Conservation (phyloP, 352 stramenopile species). For the Phytophthora aleatoria region DNA sequence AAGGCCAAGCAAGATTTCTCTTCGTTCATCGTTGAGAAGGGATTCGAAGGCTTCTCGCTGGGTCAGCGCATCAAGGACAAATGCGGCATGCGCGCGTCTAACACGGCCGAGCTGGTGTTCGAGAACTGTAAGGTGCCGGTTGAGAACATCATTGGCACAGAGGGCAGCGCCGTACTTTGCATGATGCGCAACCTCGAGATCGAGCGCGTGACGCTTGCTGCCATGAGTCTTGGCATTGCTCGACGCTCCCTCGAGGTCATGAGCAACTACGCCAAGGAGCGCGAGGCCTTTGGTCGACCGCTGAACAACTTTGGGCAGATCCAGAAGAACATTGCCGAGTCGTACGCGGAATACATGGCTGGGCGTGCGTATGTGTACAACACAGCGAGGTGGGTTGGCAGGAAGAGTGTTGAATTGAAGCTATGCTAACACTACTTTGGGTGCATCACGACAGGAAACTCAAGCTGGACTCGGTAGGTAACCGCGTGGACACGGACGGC, state of each 20-base stretch:
- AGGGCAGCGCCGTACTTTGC: slow-evolving; percentile 78
- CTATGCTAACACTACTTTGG: background rate
- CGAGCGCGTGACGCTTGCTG: slow-evolving; percentile 96
- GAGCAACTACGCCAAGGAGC: slow-evolving; percentile 93
- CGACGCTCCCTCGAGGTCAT: slow-evolving; percentile 98
- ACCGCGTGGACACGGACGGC: slow-evolving; percentile 97
- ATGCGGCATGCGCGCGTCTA: slow-evolving; percentile 96
- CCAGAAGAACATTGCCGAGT: slow-evolving; percentile 97
- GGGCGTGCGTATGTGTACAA: slow-evolving; percentile 97
- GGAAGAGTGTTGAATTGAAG: background rate
- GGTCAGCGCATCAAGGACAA: slow-evolving; percentile 99
- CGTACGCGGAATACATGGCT: slow-evolving; percentile 98
- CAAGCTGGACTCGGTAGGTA: slow-evolving; percentile 94
- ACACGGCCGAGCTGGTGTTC: slow-evolving; percentile 99
- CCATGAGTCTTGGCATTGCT: slow-evolving; percentile 97
- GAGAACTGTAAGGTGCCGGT: slow-evolving; percentile 95
- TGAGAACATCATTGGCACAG: slow-evolving; percentile 92
- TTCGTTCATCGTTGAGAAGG: slow-evolving; percentile 98
- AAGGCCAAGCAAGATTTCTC: slow-evolving; percentile 93
- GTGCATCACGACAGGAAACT: slow-evolving; percentile 71
- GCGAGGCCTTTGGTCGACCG: slow-evolving; percentile 94
- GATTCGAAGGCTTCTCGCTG: slow-evolving; percentile 95
- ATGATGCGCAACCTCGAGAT: slow-evolving; percentile 99
- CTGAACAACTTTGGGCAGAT: slow-evolving; percentile 94
- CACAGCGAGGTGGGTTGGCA: slow-evolving; percentile 74